Evolutionary conservation across 495 filamentous ascomycete genomes (phyloP).

Genomic region (Venustampulla echinocandica): DNA sequence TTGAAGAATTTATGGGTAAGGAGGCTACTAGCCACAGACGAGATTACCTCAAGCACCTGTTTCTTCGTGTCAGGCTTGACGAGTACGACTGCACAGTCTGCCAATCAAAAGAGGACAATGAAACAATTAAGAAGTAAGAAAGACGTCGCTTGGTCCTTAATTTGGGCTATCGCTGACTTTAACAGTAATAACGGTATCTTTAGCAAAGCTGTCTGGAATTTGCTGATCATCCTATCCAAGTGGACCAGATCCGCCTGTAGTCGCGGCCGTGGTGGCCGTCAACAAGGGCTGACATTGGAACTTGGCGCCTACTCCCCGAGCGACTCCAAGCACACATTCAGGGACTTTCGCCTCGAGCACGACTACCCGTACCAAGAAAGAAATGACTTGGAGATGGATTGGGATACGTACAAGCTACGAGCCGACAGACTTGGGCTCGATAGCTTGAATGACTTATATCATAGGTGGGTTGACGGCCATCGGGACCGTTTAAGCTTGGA

Average conservation of each 20-base stretch:
- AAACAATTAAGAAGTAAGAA: slow-evolving; percentile 20
- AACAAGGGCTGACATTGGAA: slow-evolving; percentile 19
- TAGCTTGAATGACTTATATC: slow-evolving; percentile 18
- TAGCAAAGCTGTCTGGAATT: slow-evolving; percentile 18
- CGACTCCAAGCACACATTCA: slow-evolving; percentile 21
- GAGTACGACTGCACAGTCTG: slow-evolving; percentile 22
- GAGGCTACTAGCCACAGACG: slow-evolving; percentile 13
- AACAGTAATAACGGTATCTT: slow-evolving; percentile 21
- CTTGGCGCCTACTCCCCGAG: slow-evolving; percentile 21
- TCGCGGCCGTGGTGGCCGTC: slow-evolving; percentile 8
- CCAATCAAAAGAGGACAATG: slow-evolving; percentile 17
- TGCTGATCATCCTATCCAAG: slow-evolving; percentile 19
- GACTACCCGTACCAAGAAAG: slow-evolving; percentile 44
- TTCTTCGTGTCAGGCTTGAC: slow-evolving; percentile 19
- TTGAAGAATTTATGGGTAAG: slow-evolving; percentile 16
- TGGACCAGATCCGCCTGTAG: slow-evolving; percentile 13
- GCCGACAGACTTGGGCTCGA: slow-evolving; percentile 16
- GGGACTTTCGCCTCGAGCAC: slow-evolving; percentile 33
- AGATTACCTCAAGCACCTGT: slow-evolving; percentile 18
- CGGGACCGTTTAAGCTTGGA: slow-evolving; percentile 17
- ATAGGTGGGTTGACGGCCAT: slow-evolving; percentile 17
- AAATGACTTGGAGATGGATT: slow-evolving; percentile 16
- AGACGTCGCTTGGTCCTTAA: slow-evolving; percentile 15
- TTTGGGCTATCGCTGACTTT: slow-evolving; percentile 15
- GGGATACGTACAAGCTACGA: slow-evolving; percentile 17